Base-by-base conservation (phyloP, 331 rosid genomes). In the Stylosanthes scabra region DNA sequence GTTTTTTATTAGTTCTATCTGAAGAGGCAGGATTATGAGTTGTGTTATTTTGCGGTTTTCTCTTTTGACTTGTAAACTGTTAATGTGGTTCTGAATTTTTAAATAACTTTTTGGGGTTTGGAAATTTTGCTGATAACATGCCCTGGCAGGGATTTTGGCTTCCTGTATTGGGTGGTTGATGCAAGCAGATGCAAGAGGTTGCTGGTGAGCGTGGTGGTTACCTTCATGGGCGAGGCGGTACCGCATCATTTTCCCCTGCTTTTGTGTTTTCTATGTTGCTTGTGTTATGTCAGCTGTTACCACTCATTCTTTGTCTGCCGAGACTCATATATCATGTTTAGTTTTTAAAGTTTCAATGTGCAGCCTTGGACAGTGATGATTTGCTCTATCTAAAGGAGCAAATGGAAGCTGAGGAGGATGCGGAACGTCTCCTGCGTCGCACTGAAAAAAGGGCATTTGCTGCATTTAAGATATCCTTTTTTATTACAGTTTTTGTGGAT, bases 351-450 rank as follows among this genome's bases (percentile, higher is more conserved):
- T 88, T 86, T 84, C 74, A 75, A 63, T 68, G 51, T 89, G 88
- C 96, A 94, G 99, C 99, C 56, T 84, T 94, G 99, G 99, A 94
- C 89, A 94, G 99, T 73, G 99, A 94, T 61, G 99, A 94, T 83
- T 89, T 94, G 37, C 91, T 94, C 70, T 94, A 94, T 88, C 97
- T 94, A 80, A 94, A 94, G 88, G 99, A 94, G 89, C 99, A 94
- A 81, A 91, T 94, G 99, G 99, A 94, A 84, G 99, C 99, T 1
- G 99, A 94, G 90, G 99, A 94, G 86, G 99, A 94, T 82, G 99
- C 99, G 37, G 99, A 94, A 20, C 97, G 97, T 81, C 97, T 94
- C 80, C 91, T 94, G 59, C 96, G 96, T 10, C 96, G 99, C 62
- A 91, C 99, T 42, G 99, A 94, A 83, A 94, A 91, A 79, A 86